Base-by-base conservation (phyloP, 768 basidiomycete genomes). In the Omphalotus guepiniiformis region DNA sequence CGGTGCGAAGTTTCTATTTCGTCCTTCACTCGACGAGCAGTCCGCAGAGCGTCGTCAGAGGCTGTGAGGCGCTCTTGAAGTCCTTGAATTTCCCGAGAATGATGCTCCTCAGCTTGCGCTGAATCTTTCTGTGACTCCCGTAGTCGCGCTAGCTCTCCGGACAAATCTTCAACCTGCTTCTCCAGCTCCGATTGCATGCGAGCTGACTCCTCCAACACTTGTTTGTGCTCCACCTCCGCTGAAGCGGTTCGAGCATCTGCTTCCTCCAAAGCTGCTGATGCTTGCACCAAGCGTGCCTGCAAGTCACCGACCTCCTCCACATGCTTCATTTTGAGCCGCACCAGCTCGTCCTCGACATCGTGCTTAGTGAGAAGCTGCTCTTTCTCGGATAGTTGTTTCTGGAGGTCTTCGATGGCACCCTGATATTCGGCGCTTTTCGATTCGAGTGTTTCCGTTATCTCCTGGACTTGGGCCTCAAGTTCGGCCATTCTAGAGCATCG, bases 261-360 rank as follows among this genome's bases (percentile, higher is more conserved):
- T 27, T 67, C 60, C 30, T 65, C 61, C 25, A 78, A 50, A 16
- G 70, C 60, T 37, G 56, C 58, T 32, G 59, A 60, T 25, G 58
- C 64, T 25, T 67, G 60, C 7, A 61, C 56, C n/a, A 78, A 61
- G 30, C 59, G 72, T 15, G 56, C 54, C 41, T 67, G 68, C 19
- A 79, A 48, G 18, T 56, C 56, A 5, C 58, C 61, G 46, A 75
- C 49, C 27, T 71, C 69, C 41, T 65, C 60, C 3, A 65, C 56
- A 38, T 75, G 71, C 43, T 63, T 58, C 28, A 65, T 58, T 42
- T 59, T 64, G 34, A 75, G 56, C 35, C 58, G 54, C 16, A 53
- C 59, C 6, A 72, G 35, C 26, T 65, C 58, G 27, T 55, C 54
- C 35, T 63, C 58, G 6, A 56, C 51, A 25, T 50, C 47, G 34